Evolutionary conservation across 2,329 filamentous ascomycete species (phyloP).

Genomic region (Penicillium brevicompactum): DNA sequence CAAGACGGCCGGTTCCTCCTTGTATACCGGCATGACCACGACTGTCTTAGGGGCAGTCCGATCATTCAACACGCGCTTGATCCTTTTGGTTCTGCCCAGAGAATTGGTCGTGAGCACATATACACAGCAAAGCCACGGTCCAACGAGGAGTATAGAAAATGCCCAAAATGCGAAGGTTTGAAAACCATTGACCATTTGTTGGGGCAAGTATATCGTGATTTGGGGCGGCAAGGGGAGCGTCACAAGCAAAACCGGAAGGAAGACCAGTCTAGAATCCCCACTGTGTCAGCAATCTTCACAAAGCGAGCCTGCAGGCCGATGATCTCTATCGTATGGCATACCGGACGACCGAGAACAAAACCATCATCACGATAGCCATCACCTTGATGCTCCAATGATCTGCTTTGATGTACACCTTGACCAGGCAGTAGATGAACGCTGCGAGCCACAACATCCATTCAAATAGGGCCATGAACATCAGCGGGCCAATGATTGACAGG

Average conservation of each 20-base stretch:
- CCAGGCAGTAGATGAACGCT: slow-evolving; percentile 89
- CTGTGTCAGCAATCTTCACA: slow-evolving; percentile 2
- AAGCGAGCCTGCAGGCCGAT: background rate
- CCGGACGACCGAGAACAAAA: slow-evolving; percentile 75
- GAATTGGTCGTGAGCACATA: slow-evolving; percentile 88
- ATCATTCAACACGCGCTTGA: slow-evolving; percentile 83
- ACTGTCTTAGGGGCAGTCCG: slow-evolving; percentile 88
- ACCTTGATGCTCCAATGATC: slow-evolving; percentile 82
- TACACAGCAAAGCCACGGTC: slow-evolving; percentile 92
- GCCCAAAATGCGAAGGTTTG: slow-evolving; percentile 97
- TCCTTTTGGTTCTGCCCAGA: slow-evolving; percentile 76
- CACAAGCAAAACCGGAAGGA: slow-evolving; percentile 91
- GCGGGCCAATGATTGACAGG: slow-evolving; percentile 73
- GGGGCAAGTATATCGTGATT: slow-evolving; percentile 73
- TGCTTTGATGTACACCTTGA: slow-evolving; percentile 86
- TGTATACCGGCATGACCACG: slow-evolving; percentile 96
- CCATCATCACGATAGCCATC: slow-evolving; percentile 73
- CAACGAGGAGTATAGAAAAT: slow-evolving; percentile 79
- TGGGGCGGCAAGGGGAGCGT: slow-evolving; percentile 79
- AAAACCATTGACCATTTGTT: slow-evolving; percentile 66
- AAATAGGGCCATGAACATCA: slow-evolving; percentile 82
- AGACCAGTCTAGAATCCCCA: slow-evolving; percentile 65
- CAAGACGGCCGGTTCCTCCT: slow-evolving; percentile 82
- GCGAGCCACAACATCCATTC: slow-evolving; percentile 95
- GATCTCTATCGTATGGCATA: slow-evolving; percentile 44